Percentiles rank a stretch among this genome's conserved stretches.
Conservation (phyloP, 78 protist species). For the Cavenderia fasciculata region DNA sequence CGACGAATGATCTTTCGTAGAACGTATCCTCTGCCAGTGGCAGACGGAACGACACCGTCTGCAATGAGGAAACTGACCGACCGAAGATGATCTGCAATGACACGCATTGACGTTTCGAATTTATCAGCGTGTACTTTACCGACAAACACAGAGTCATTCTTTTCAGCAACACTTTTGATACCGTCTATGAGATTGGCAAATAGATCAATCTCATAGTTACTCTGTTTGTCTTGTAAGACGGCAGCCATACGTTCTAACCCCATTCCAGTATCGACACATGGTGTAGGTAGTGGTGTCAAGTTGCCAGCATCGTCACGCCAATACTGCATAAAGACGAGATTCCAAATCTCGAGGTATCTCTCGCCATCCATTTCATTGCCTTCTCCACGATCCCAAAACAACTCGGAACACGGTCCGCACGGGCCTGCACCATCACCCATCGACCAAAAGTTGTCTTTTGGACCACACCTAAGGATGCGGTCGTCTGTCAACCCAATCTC, state of each 20-base stretch:
- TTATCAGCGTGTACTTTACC: constrained; percentile 73
- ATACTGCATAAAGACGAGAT: constrained; percentile 87
- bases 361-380: constrained; percentile 61
- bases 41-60: constrained; percentile 82
- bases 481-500: constrained; percentile 51
- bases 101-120: constrained; percentile 72
- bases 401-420: constrained; percentile 92
- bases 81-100: constrained; percentile 85
- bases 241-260: constrained; percentile 88
- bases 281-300: constrained; percentile 20
- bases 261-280: constrained; percentile 92
- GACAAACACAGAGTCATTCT: background rate
- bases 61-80: constrained; percentile 51
- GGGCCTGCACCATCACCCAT: constrained; percentile 88
- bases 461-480: constrained; percentile 44
- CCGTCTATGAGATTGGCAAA: constrained; percentile 73
- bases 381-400: constrained; percentile 72
- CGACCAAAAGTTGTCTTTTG: constrained; percentile 85
- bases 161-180: constrained; percentile 58
- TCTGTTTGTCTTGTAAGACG: constrained; percentile 66
- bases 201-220: constrained; percentile 76
- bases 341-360: constrained; percentile 87
- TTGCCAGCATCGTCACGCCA: background rate
- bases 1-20: constrained; percentile 80
- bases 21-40: constrained; percentile 85